Base-by-base conservation (phyloP, 2,329 filamentous ascomycete species). In the Talaromyces funiculosus region DNA sequence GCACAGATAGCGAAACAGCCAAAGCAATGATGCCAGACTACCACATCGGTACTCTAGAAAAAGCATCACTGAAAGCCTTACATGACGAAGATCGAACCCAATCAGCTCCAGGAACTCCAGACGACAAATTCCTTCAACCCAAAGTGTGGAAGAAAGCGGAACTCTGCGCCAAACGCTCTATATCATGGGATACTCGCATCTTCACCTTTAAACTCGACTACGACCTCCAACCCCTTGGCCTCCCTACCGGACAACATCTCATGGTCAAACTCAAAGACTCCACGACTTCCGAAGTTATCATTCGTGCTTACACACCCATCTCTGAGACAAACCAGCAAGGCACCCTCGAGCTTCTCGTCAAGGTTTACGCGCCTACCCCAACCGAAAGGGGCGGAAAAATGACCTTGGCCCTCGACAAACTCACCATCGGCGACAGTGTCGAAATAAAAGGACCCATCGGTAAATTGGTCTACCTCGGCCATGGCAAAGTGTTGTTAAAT, bases 361-460 rank as follows among this genome's bases (percentile, higher is more conserved):
- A 97, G 72, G 79, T 96, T 18, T 96, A 96, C 77, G 83, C 84
- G 64, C 83, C 86, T 56, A 84, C 80, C 0, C 73, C 78, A 1
- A 78, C 78, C 3, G 74, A 73, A 2, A 79, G 80, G 26, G 90
- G 90, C 9, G 92, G 92, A 0, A 87, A 84, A 67, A 95, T 96
- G 91, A 93, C 89, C 1, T 84, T 84, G 72, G 89, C 89, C 0
- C 80, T 97, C 1, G 89, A 96, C 63, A 73, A 83, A 10, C 78
- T 96, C 1, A 85, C 88, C 0, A 65, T 90, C 0, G 90, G 90
- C 9, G 85, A 90, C 64, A 81, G 80, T 47, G 86, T 94, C 58
- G 90, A 96, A 55, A 88, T 96, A 79, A 95, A 94, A 75, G 92
- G 92, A 0, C 92, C 92, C 0, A 87, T 92, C 4, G 92, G 92